Evolutionary conservation across 495 filamentous ascomycete species (phyloP), one percentile per base, ranked within the genome.

Genomic region (Tuber brumale): DNA sequence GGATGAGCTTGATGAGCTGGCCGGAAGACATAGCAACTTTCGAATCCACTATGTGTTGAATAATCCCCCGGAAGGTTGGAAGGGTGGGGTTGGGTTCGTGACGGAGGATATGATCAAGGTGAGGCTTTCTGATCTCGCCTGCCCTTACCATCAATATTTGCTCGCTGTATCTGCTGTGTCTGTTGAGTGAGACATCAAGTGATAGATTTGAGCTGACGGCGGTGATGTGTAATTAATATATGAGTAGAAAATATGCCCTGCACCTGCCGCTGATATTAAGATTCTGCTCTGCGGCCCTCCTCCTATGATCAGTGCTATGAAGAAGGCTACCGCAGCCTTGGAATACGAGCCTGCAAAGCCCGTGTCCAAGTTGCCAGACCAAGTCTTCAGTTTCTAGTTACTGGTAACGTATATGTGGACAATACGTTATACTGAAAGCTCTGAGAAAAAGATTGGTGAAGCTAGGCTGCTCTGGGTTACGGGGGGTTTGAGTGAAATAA

Each of bases 271-370:
- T 37, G 94, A 97, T 83, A 91, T 97, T 86, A 97, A 97, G 90
- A 88, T 97, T 76, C 88, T 98, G 35, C 88, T 98, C 73, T 97
- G 95, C 83, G 95, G 95, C 46, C 95, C 95, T 19, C 95, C 95
- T 39, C 95, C 94, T 70, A 98, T 98, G 95, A 88, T 97, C 76
- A 91, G 91, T 83, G 95, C 94, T n/a, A 92, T 97, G 86, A 98
- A 97, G 91, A 98, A 97, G 89, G 89, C 93, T 18, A 91, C 93
- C 76, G 93, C 94, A 84, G 87, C 88, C 76, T 87, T 97, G 5
- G 95, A 95, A 71, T 98, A 92, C 87, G 88, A 91, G 84, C 97
- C 97, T 88, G 91, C 95, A 48, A 89, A 89, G 75, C 93, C 94
- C 51, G 94, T 97, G 80, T 97, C 94, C 92, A 97, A 97, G 90